Evolutionary conservation across 1,284 basidiomycete genomes (phyloP).

Genomic region (Tilletia indica): DNA sequence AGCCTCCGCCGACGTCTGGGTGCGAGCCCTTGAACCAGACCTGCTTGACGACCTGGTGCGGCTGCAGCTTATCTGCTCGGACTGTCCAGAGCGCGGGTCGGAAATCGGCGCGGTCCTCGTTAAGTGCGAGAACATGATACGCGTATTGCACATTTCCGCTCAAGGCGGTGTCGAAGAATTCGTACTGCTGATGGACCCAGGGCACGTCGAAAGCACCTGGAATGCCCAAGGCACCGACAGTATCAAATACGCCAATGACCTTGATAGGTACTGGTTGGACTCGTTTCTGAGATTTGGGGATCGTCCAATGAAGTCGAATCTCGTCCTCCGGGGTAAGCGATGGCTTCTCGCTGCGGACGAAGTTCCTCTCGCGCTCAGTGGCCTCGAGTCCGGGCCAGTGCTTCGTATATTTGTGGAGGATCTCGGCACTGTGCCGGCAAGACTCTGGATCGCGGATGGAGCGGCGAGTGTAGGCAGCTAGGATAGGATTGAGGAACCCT

Average conservation of each 20-base stretch:
- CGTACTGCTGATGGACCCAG: conserved; percentile 34
- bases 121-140: conserved; percentile 46
- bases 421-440: background rate
- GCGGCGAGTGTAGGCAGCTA: conserved; percentile 8
- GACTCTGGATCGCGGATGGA: background rate
- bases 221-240: conserved; percentile 37
- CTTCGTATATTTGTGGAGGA: background rate
- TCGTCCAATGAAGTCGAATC: background rate
- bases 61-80: background rate
- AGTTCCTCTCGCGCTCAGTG: conserved; percentile 1
- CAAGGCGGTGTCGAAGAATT: conserved; percentile 49
- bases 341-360: too few relatives aligned
- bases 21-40: conserved; percentile 52
- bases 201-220: conserved; percentile 35
- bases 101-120: conserved; percentile 50
- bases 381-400: conserved; percentile 1
- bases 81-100: conserved; percentile 5
- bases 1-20: conserved; percentile 48
- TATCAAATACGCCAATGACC: conserved; percentile 41
- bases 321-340: background rate
- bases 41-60: conserved; percentile 43
- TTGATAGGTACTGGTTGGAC: conserved; percentile 34
- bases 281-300: background rate
- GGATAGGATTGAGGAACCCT: conserved; percentile 12
- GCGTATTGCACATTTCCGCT: conserved; percentile 44